Conservation (phyloP, 2,329 filamentous ascomycete genomes). For the Parasarocladium wereldwijsianum region DNA sequence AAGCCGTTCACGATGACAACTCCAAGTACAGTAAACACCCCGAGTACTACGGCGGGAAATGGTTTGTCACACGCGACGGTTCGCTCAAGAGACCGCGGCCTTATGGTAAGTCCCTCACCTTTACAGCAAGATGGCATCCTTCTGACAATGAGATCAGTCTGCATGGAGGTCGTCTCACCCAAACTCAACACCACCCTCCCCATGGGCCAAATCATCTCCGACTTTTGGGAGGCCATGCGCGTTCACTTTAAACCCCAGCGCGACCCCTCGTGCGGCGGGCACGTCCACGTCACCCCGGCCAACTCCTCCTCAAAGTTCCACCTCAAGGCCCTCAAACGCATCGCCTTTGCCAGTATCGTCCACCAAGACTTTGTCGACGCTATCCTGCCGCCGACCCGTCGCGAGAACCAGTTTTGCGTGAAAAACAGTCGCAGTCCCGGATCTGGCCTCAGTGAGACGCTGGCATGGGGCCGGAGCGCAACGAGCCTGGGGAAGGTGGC, state of each 20-base stretch:
- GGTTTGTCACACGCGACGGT: constrained; percentile 25
- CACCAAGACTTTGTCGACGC: constrained; percentile 20
- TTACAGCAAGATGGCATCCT: not conserved
- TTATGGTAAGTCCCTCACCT: constrained; percentile 14
- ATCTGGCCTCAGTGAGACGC: constrained; percentile 14
- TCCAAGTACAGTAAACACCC: constrained; percentile 24
- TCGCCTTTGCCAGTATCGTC: constrained; percentile 20
- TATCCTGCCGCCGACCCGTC: constrained; percentile 17
- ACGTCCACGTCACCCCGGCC: constrained; percentile 24
- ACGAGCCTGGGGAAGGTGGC: constrained; percentile 14
- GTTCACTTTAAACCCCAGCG: constrained; percentile 23
- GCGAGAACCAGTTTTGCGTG: constrained; percentile 20
- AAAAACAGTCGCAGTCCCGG: constrained; percentile 17
- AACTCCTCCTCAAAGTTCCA: constrained; percentile 19
- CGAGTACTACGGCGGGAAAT: constrained; percentile 25
- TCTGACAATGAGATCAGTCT: constrained; percentile 13
- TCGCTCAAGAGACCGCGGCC: constrained; percentile 22
- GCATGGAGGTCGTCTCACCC: constrained; percentile 26
- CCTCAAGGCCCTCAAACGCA: constrained; percentile 18
- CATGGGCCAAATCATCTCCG: constrained; percentile 17
- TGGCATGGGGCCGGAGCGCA: constrained; percentile 14
- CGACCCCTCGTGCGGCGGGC: constrained; percentile 21
- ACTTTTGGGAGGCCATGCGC: constrained; percentile 26
- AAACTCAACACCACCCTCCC: constrained; percentile 19
- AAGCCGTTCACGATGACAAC: constrained; percentile 21